These are phyloP conservation scores for Aspergillus luchuensis DNA, from an alignment of 2,329 filamentous ascomycete genomes.

Conservation along the genomic window DNA sequence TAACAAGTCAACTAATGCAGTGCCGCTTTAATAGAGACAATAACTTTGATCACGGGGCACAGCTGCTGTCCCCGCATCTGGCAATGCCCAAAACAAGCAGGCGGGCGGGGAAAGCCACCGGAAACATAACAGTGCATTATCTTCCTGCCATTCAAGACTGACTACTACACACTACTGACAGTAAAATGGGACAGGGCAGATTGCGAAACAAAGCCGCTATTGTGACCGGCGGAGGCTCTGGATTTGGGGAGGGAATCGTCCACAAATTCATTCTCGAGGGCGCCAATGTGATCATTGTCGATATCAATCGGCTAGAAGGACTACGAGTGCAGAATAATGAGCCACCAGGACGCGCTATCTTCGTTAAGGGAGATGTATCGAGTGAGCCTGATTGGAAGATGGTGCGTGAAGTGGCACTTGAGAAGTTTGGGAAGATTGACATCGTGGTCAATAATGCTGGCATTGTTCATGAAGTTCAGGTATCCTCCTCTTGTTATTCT, in stretches of 20 bases:
- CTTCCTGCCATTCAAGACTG: accelerated
- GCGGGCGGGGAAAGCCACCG: too few relatives aligned
- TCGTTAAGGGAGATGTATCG: neutral
- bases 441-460: slow-evolving; percentile 1
- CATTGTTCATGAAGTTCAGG: neutral
- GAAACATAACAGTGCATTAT: too few relatives aligned
- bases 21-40: too few relatives aligned
- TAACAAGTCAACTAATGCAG: too few relatives aligned
- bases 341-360: neutral
- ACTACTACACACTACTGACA: too few relatives aligned
- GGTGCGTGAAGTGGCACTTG: neutral
- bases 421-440: neutral
- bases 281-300: neutral
- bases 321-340: neutral
- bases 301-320: neutral
- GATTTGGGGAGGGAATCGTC: neutral
- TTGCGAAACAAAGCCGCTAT: neutral
- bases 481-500: neutral
- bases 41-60: too few relatives aligned
- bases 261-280: neutral
- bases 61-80: too few relatives aligned
- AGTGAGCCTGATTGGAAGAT: neutral
- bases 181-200: neutral
- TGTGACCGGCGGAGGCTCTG: neutral
- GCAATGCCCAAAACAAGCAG: too few relatives aligned